A percentile compares a stretch with the other conserved stretches of the same genome.
Evolutionary conservation across 805 yeast species (phyloP).

Genomic region (Candida chauliodis): DNA sequence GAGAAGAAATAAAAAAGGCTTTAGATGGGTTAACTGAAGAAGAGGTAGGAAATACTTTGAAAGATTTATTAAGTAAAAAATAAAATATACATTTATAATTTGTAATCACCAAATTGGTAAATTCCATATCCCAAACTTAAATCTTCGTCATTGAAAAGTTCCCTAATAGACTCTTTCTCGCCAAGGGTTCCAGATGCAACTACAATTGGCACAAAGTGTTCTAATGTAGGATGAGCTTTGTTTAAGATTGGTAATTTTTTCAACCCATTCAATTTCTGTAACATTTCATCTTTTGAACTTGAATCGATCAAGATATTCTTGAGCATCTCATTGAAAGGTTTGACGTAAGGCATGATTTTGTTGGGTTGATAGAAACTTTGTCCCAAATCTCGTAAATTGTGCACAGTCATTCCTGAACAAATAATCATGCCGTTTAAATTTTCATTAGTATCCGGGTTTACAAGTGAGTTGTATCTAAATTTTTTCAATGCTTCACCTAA

Average conservation of each 20-base stretch:
- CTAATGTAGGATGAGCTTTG: conserved; percentile 71
- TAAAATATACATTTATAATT: conserved; percentile 2
- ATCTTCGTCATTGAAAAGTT: conserved; percentile 42
- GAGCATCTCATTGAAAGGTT: conserved; percentile 49
- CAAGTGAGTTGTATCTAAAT: conserved; percentile 43
- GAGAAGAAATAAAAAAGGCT: conserved; percentile 46
- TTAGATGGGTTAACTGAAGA: conserved; percentile 47
- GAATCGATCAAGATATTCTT: conserved; percentile 30
- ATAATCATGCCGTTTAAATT: conserved; percentile 44
- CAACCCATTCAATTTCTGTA: conserved; percentile 36
- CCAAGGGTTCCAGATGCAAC: conserved; percentile 58
- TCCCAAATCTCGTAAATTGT: conserved; percentile 59
- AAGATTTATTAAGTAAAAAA: conserved; percentile 35
- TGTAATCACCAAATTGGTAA: conserved; percentile 43
- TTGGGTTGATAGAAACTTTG: conserved; percentile 14
- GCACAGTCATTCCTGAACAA: conserved; percentile 78
- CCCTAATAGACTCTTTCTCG: conserved; percentile 32
- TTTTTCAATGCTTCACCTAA: conserved; percentile 54
- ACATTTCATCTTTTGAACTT: conserved; percentile 17
- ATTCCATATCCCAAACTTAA: conserved; percentile 69
- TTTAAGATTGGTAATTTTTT: conserved; percentile 32
- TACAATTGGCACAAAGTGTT: conserved; percentile 67
- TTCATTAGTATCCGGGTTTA: conserved; percentile 23
- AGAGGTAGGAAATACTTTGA: conserved; percentile 41
- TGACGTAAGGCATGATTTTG: conserved; percentile 43